phyloP scores from a whole-genome alignment of 1,284 basidiomycete genomes.

The Cryptococcus sp. region DNA sequence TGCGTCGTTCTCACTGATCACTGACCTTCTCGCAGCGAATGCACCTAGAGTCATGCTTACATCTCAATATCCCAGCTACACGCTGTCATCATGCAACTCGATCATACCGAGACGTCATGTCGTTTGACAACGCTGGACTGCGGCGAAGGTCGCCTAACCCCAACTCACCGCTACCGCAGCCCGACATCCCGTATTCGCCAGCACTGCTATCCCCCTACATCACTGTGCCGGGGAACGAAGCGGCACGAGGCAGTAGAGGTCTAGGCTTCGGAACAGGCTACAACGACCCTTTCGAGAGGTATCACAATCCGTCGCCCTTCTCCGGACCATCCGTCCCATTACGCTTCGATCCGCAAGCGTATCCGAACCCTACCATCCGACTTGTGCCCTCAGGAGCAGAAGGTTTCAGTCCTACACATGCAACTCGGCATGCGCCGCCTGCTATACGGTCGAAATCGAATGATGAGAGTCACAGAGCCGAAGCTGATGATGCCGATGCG shows the following conservation, averaged over 20 bases:
- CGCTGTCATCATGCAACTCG: not conserved
- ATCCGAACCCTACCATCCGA: constrained; percentile 19
- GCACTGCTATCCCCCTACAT: constrained; percentile 18
- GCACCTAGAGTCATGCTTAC: no score
- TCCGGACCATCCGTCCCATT: not conserved
- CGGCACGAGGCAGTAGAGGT: not conserved
- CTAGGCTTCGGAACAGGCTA: constrained; percentile 6
- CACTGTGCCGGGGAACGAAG: constrained; percentile 4
- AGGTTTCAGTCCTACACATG: no score
- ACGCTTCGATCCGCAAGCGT: not conserved
- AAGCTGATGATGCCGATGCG: constrained; percentile 2
- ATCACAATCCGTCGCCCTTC: constrained; percentile 13
- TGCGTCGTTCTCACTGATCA: not conserved
- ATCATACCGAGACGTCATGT: constrained; percentile 5
- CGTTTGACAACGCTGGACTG: constrained; percentile 20
- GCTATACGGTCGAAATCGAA: constrained; percentile 18
- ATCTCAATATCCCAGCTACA: no score
- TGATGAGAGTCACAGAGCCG: constrained; percentile 10
- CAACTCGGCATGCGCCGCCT: constrained; percentile 8
- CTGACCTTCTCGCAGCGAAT: no score
- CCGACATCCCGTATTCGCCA: constrained; percentile 14
- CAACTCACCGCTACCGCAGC: constrained; percentile 23
- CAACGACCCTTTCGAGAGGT: constrained; percentile 15
- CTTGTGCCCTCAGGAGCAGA: constrained; percentile 10
- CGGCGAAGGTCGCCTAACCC: constrained; percentile 31